Base-by-base conservation (phyloP, 441 rosid genomes). In the Gossypium schwendimanii region DNA sequence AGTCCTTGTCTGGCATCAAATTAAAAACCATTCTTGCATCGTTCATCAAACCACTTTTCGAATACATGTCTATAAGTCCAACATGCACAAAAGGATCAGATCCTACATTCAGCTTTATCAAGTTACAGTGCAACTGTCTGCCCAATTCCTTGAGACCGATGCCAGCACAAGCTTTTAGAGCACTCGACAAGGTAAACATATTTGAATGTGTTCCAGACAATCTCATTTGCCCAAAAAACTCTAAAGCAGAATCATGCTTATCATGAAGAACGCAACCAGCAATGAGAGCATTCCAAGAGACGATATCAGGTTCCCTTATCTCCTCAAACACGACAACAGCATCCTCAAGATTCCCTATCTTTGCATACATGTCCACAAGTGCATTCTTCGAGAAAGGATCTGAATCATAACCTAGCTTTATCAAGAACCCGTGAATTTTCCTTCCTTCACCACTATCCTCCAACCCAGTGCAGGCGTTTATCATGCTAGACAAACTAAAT, bases 301-400 rank as follows among this genome's bases (percentile, higher is more conserved):
- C 88, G 68, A 88, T 77, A 76, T 87, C 91, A 17, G 93, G 90
- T 71, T 75, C 65, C 1, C 26, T 41, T 50, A 88, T 88, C 63
- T 80, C 83, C 71, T 83, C 45, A 74, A 90, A 88, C 71, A 81
- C 80, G 69, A 54, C 7, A 45, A 82, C 45, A 4, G 90, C 78
- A 71, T 84, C 91, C 31, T 81, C 84, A 63, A 87, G 81, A 65
- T 50, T 60, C 54, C 89, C 86, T 20, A 78, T 75, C 81, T 90
- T 90, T 6, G 90, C 91, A 64, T 88, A 87, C 95, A 90, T 88
- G 77, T 88, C 93, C 75, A 88, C 88, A 45, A 90, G 88, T 21
- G 92, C 91, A 77, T 90, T 90, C 39, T 73, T 74, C 0, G 90
- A 87, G 80, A 85, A 90, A 52, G 76, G 80, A 78, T 87, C 90